Base-by-base conservation (phyloP, 2,329 filamentous ascomycete genomes). In the Pseudocercospora eumusae region DNA sequence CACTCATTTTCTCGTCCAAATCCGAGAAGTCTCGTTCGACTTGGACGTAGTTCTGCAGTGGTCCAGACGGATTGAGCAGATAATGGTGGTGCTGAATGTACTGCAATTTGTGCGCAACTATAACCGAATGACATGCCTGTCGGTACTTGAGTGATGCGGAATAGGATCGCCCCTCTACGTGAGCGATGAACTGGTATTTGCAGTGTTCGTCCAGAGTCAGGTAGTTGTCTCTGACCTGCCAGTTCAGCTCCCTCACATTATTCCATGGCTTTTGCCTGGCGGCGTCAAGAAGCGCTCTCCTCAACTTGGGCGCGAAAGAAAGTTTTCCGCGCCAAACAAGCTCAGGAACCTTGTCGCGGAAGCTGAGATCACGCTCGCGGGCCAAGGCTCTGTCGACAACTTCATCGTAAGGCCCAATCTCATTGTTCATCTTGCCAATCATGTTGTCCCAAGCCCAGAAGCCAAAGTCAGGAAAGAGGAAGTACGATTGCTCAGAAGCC, bases 381-480 rank as follows among this genome's bases (percentile, higher is more conserved):
- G 65, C 64, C 54, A 67, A 9, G 60, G 80, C 78, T 78, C 71
- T 65, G 72, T 71, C 20, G 64, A 71, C 74, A 67, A 77, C 15
- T 60, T 62, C 65, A 69, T 74, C 20, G 64, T 73, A 67, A n/a
- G 66, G 61, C 3, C 68, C 66, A 27, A 68, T 61, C 56, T 68
- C 60, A 52, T 69, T 68, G 50, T 67, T 66, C 52, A 61, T 50
- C 20, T 71, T 77, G 70, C 81, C 82, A 75, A 81, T 81, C 57
- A 78, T 80, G 50, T 82, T 76, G 21, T 79, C 75, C 21, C 78
- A 83, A 4, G 78, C 76, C 79, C 80, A 84, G 70, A 80, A 82
- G 27, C 79, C 81, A 63, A 83, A 83, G 64, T 83, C 81, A 0
- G 82, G 81, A 72, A 83, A 80, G 18, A 83, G 72, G 80, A 81